Base-by-base conservation (phyloP, 2,329 filamentous ascomycete species). In the Calycina herbarum region DNA sequence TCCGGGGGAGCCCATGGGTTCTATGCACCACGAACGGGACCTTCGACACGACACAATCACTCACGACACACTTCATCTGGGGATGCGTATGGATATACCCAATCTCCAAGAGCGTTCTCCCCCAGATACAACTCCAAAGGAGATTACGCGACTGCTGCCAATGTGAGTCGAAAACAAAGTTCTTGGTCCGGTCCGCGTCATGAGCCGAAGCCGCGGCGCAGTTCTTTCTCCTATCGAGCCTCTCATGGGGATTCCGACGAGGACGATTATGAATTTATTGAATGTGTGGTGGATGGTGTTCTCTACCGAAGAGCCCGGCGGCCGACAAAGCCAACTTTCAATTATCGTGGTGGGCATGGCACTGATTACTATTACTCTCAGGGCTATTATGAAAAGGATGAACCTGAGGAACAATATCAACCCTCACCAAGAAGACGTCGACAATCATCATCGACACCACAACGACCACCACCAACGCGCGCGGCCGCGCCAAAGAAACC, bases 141-240 rank as follows among this genome's bases (percentile, higher is more conserved):
- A 70, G 67, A 75, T 64, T 77, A 77, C 68, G 73, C 75, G 65
- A 77, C 76, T 71, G 73, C 74, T 73, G 74, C 76, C 70, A 76
- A 77, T 76, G 75, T 77, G 74, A 76, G 75, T 76, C 73, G 74
- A 74, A 76, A 75, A 66, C 64, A 75, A 73, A 73, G 70, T 74
- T 74, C 73, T 70, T 74, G 72, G 72, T 70, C 75, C 65, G 67
- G 68, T 67, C 69, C 72, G 63, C 73, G 71, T 65, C 64, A 69
- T 68, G 70, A 73, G 68, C 58, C 70, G 61, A 72, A 70, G 69
- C 69, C 70, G 69, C 69, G 72, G 68, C 72, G 72, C 62, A 69
- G 72, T 73, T 76, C 74, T 71, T 71, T 71, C 69, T 74, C 75
- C 69, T 69, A 76, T 73, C 75, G 75, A 73, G 68, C 74, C 75